phyloP scores from a whole-genome alignment of 164 flowering plant genomes.

The Piper betle region DNA sequence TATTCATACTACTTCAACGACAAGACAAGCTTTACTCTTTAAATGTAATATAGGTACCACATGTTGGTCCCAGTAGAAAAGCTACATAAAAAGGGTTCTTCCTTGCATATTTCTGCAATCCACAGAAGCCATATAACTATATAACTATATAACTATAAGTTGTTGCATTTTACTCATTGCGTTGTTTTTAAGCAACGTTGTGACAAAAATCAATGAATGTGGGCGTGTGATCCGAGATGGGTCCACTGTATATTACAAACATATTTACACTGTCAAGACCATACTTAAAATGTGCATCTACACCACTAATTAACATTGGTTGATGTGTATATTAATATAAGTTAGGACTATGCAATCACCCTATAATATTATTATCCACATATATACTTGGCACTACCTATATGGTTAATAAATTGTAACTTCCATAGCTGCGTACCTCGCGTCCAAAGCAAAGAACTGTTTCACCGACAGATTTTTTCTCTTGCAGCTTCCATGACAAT shows the following conservation, averaged over 20 bases:
- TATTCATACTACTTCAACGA: not conserved
- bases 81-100: not conserved
- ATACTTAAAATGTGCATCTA: not conserved
- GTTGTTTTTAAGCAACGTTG: slow-evolving; percentile 11
- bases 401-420: not conserved
- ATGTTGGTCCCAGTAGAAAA: too few species aligned
- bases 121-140: not conserved
- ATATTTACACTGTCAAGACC: not conserved
- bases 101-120: not conserved
- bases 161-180: not conserved
- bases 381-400: not conserved
- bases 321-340: not conserved
- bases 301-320: not conserved
- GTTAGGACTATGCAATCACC: not conserved
- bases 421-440: not conserved
- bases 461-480: not conserved
- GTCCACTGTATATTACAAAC: not conserved
- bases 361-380: not conserved
- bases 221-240: slow-evolving; percentile 11
- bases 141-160: not conserved
- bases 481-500: slow-evolving; percentile 44
- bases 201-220: not conserved
- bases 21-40: too few species aligned
- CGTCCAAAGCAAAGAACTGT: not conserved
- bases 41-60: too few species aligned